Conservation (phyloP, 2,329 filamentous ascomycete species). For the Botrytis fabae region DNA sequence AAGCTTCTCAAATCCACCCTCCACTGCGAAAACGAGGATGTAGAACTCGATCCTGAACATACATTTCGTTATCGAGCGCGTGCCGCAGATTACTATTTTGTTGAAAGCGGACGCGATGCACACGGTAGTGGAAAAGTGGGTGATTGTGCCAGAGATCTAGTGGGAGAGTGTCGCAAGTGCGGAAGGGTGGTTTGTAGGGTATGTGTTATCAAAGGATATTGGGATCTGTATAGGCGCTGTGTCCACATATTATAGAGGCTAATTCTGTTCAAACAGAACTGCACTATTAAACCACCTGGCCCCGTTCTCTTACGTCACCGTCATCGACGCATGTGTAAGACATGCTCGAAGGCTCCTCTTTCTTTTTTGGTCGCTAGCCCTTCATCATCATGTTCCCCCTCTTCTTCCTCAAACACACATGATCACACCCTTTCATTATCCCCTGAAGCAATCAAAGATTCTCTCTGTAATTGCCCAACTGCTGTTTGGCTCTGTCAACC, state of each 20-base stretch:
- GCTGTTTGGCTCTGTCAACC: slow-evolving; percentile 82
- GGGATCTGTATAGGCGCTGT: slow-evolving; percentile 3
- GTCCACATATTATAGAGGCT: neutral
- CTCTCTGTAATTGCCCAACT: slow-evolving; percentile 43
- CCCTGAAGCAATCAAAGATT: slow-evolving; percentile 40
- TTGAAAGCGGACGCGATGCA: slow-evolving; percentile 51
- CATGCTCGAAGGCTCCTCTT: slow-evolving; percentile 73
- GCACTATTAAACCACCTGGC: slow-evolving; percentile 79
- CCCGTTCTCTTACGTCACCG: slow-evolving; percentile 66
- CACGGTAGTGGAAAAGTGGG: slow-evolving; percentile 66
- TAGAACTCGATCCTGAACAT: slow-evolving; percentile 55
- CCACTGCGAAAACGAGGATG: slow-evolving; percentile 72
- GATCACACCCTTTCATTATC: slow-evolving; percentile 50
- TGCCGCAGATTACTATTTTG: slow-evolving; percentile 59
- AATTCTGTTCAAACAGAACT: slow-evolving; percentile 63
- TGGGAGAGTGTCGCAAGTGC: slow-evolving; percentile 79
- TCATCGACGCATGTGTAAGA: slow-evolving; percentile 76
- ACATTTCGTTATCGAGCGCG: slow-evolving; percentile 59
- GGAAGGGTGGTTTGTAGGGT: slow-evolving; percentile 78
- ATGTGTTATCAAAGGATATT: slow-evolving; percentile 42
- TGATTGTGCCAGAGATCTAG: slow-evolving; percentile 83
- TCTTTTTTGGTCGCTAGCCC: slow-evolving; percentile 46
- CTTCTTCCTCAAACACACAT: slow-evolving; percentile 4
- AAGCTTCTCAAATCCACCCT: slow-evolving; percentile 74
- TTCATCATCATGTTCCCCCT: slow-evolving; percentile 1